Evolutionary conservation across 331 rosid species (phyloP).

Genomic region (Cydonia oblonga): DNA sequence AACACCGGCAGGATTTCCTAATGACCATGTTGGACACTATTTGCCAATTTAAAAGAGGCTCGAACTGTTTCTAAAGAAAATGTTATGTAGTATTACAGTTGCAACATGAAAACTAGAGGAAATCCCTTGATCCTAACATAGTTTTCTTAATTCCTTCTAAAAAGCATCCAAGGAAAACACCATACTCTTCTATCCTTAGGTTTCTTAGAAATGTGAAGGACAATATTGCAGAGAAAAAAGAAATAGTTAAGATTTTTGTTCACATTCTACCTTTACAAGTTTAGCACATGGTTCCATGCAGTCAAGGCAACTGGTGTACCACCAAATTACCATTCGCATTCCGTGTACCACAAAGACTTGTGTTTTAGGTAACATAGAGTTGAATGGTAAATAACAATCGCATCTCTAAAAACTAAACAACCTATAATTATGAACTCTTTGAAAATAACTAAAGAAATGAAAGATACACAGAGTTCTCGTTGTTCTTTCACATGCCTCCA

Average conservation of each 20-base stretch:
- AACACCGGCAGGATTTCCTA: not conserved
- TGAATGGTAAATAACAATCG: not conserved
- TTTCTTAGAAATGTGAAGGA: not conserved
- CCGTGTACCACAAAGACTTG: not conserved
- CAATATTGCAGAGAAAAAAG: not conserved
- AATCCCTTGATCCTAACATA: not conserved
- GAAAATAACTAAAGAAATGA: not conserved
- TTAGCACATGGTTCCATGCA: not conserved
- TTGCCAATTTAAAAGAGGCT: too few species aligned
- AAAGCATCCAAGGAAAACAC: not conserved
- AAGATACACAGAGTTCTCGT: not conserved
- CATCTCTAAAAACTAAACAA: not conserved
- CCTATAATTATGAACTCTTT: not conserved
- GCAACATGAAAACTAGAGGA: not conserved
- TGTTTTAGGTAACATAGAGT: not conserved
- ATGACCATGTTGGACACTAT: not conserved
- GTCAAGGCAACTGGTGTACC: too few species aligned
- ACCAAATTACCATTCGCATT: too few species aligned
- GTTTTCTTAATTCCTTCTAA: not conserved
- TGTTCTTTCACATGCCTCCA: not conserved
- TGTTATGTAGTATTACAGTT: not conserved
- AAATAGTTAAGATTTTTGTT: too few species aligned
- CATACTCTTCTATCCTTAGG: not conserved
- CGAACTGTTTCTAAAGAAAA: not conserved
- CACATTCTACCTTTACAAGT: not conserved